Evolutionary conservation across 768 basidiomycete species (phyloP).

Genomic region (Ephemerocybe angulata): DNA sequence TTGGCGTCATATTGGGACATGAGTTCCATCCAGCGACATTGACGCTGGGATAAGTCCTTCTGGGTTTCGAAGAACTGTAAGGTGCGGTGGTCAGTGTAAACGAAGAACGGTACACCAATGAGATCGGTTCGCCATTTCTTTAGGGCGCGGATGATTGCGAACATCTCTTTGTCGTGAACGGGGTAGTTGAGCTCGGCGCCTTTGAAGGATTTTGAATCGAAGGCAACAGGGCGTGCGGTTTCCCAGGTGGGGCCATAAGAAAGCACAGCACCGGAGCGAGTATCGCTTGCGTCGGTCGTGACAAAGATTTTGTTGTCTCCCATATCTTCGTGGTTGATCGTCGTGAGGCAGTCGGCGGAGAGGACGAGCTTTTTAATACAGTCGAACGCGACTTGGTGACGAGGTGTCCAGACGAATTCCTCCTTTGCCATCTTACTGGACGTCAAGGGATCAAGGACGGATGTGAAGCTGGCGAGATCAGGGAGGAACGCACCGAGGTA

Average conservation of each 20-base stretch:
- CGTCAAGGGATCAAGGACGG: no score
- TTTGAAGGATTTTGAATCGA: slow-evolving; percentile 25
- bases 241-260: slow-evolving; percentile 31
- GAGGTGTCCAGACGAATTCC: slow-evolving; percentile 22
- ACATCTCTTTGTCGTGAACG: slow-evolving; percentile 35
- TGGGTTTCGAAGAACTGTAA: slow-evolving; percentile 31
- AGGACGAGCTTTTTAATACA: slow-evolving; percentile 28
- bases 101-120: slow-evolving; percentile 21
- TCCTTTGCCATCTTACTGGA: no score
- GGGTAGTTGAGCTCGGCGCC: slow-evolving; percentile 24
- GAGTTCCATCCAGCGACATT: slow-evolving; percentile 33
- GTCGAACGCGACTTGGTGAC: slow-evolving; percentile 24
- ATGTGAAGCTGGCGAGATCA: no score
- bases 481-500: no score
- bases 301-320: slow-evolving; percentile 31
- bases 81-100: slow-evolving; percentile 38
- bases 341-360: no score
- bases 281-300: no score
- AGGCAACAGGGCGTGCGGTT: slow-evolving; percentile 28
- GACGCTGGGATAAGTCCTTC: slow-evolving; percentile 26
- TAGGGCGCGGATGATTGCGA: slow-evolving; percentile 31
- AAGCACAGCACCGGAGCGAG: slow-evolving; percentile 30
- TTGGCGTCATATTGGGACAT: no score
- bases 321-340: slow-evolving; percentile 11
- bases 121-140: slow-evolving; percentile 24